A percentile compares a stretch with the other conserved stretches of the same genome.
phyloP scores from a whole-genome alignment of 1,284 basidiomycete genomes.

The Ceratobasidium sp. region DNA sequence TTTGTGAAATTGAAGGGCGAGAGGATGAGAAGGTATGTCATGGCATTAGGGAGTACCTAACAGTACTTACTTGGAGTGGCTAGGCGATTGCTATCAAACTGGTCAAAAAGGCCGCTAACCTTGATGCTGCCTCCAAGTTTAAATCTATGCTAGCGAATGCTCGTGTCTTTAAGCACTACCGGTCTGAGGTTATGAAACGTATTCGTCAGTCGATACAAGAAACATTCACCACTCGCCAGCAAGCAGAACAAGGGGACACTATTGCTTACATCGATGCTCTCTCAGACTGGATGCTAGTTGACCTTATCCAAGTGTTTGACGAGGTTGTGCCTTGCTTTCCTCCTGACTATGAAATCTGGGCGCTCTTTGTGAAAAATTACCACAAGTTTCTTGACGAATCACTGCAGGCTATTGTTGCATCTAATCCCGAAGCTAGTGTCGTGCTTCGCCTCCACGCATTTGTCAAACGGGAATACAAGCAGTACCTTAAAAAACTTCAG shows the following conservation, averaged over 20 bases:
- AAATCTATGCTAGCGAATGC: constrained; percentile 93
- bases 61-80: constrained; percentile 26
- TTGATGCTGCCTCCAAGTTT: constrained; percentile 90
- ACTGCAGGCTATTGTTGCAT: constrained; percentile 75
- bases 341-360: constrained; percentile 88
- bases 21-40: constrained; percentile 90
- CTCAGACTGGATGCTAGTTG: constrained; percentile 90
- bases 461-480: constrained; percentile 90
- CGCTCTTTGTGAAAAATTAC: constrained; percentile 87
- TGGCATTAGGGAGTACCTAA: background rate
- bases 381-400: constrained; percentile 88
- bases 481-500: constrained; percentile 77
- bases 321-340: constrained; percentile 93
- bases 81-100: constrained; percentile 92
- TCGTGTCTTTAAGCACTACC: constrained; percentile 94
- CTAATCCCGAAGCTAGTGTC: constrained; percentile 86
- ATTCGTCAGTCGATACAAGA: constrained; percentile 82
- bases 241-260: constrained; percentile 70
- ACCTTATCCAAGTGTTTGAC: constrained; percentile 89
- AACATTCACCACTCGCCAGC: constrained; percentile 77
- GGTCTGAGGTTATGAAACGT: constrained; percentile 86
- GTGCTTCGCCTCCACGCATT: constrained; percentile 90
- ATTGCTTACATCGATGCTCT: constrained; percentile 81
- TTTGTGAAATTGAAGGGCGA: constrained; percentile 90
- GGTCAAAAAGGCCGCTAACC: constrained; percentile 90